Evolutionary conservation across 176 grass and related monocot species (phyloP).

Genomic region (Rhynchospora pubera): DNA sequence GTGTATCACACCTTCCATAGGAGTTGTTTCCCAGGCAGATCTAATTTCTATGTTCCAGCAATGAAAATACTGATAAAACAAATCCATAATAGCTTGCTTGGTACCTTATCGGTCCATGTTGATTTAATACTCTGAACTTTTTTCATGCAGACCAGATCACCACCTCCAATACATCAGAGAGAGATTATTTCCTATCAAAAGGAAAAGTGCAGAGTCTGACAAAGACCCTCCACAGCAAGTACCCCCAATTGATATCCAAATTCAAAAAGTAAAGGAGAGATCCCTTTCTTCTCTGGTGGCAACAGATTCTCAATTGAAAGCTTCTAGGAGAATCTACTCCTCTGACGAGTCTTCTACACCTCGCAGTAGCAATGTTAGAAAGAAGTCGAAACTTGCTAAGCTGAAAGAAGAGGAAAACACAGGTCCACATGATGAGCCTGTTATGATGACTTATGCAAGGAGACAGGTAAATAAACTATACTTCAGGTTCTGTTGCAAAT

Average conservation of each 20-base stretch:
- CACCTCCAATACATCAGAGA: constrained; percentile 23
- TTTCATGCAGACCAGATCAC: constrained; percentile 20
- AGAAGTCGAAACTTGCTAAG: constrained; percentile 1
- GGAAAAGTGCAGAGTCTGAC: not conserved
- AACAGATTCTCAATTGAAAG: not conserved
- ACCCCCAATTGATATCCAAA: not conserved
- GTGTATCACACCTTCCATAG: not conserved
- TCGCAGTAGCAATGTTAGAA: not conserved
- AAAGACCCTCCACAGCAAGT: not conserved
- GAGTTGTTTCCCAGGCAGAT: not conserved
- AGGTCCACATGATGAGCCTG: not conserved
- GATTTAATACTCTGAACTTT: not conserved
- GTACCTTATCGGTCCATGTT: not conserved
- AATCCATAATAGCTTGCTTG: not conserved
- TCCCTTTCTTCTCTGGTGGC: constrained; percentile 22
- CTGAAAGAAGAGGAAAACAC: constrained; percentile 2
- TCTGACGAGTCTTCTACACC: constrained; percentile 1
- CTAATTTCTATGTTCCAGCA: not conserved
- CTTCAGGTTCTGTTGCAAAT: constrained; percentile 6
- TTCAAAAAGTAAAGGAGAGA: constrained; percentile 21
- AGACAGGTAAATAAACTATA: constrained; percentile 18
- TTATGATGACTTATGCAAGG: constrained; percentile 25
- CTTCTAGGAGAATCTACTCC: not conserved
- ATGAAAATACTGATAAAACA: not conserved
- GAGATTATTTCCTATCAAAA: constrained; percentile 18